Evolutionary conservation across 1,284 basidiomycete genomes (phyloP).

Genomic region (Vanrija pseudolonga): DNA sequence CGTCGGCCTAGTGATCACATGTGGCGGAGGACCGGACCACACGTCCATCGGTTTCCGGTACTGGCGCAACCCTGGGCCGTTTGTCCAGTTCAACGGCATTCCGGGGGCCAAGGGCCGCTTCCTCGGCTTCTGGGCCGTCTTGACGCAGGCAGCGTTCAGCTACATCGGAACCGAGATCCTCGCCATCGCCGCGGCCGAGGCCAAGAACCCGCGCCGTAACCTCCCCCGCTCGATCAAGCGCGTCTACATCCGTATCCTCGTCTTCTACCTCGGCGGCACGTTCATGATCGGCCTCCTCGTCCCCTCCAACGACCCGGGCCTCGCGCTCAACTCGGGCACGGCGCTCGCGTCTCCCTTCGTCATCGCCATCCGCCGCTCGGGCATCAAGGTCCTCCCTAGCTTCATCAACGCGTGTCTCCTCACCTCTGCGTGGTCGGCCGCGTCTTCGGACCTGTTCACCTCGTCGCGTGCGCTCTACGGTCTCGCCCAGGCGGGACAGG

Average conservation of each 20-base stretch:
- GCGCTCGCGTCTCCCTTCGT: conserved; percentile 70
- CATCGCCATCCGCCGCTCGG: conserved; percentile 62
- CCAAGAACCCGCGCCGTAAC: conserved; percentile 49
- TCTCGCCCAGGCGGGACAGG: conserved; percentile 58
- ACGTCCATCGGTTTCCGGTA: conserved; percentile 49
- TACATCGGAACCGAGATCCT: conserved; percentile 35
- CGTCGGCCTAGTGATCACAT: conserved; percentile 63
- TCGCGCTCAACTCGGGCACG: conserved; percentile 21
- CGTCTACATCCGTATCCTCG: conserved; percentile 29
- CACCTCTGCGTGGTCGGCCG: conserved; percentile 54
- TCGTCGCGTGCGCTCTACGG: conserved; percentile 56
- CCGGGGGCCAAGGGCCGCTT: conserved; percentile 50
- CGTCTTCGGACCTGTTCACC: conserved; percentile 56
- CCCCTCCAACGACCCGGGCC: conserved; percentile 7
- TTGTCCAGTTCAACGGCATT: conserved; percentile 49
- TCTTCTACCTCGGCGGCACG: conserved; percentile 32
- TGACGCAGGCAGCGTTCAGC: neutral
- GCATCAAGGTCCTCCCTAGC: conserved; percentile 68
- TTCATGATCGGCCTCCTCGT: conserved; percentile 29
- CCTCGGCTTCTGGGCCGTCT: conserved; percentile 19
- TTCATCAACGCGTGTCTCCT: conserved; percentile 63
- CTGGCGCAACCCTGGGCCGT: conserved; percentile 52
- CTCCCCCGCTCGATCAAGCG: conserved; percentile 34
- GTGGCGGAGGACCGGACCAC: conserved; percentile 49
- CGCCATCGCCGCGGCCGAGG: conserved; percentile 50